These are phyloP conservation scores for Kwoniella europaea DNA, from an alignment of 768 basidiomycete species.

Conservation along the genomic window DNA sequence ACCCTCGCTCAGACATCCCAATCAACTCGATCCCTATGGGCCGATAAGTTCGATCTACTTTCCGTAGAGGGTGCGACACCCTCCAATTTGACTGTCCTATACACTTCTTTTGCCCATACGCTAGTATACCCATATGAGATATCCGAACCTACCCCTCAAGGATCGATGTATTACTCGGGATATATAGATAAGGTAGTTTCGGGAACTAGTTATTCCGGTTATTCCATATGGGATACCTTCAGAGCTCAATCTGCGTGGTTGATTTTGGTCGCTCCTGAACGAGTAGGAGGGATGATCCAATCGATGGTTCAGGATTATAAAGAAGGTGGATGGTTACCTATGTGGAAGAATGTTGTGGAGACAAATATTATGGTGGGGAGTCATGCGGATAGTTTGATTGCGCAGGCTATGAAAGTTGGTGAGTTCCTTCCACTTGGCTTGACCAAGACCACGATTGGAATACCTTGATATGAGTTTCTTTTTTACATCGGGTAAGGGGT, in stretches of 20 bases:
- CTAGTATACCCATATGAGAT: slow-evolving; percentile 77
- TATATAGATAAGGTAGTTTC: slow-evolving; percentile 67
- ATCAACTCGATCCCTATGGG: slow-evolving; percentile 65
- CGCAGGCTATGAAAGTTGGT: slow-evolving; percentile 46
- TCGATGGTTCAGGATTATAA: slow-evolving; percentile 81
- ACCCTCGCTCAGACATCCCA: slow-evolving; percentile 65
- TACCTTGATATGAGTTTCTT: neutral
- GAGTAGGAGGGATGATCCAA: slow-evolving; percentile 73
- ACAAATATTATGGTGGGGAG: slow-evolving; percentile 87
- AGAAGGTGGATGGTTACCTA: slow-evolving; percentile 79
- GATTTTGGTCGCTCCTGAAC: slow-evolving; percentile 75
- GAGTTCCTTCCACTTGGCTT: slow-evolving; percentile 1
- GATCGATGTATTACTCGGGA: slow-evolving; percentile 70
- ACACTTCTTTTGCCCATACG: slow-evolving; percentile 63
- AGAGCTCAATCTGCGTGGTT: slow-evolving; percentile 80
- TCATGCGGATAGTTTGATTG: slow-evolving; percentile 63
- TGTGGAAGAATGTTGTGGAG: slow-evolving; percentile 88
- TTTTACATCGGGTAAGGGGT: neutral
- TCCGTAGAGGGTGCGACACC: slow-evolving; percentile 63
- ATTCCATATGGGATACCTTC: slow-evolving; percentile 71
- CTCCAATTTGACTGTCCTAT: slow-evolving; percentile 63
- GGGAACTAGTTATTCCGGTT: slow-evolving; percentile 76
- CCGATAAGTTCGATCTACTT: slow-evolving; percentile 66
- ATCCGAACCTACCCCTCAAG: slow-evolving; percentile 61
- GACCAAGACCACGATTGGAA: neutral